These are phyloP conservation scores for Yarrowia galli DNA, from an alignment of 1,139 yeast genomes.

Conservation along the genomic window DNA sequence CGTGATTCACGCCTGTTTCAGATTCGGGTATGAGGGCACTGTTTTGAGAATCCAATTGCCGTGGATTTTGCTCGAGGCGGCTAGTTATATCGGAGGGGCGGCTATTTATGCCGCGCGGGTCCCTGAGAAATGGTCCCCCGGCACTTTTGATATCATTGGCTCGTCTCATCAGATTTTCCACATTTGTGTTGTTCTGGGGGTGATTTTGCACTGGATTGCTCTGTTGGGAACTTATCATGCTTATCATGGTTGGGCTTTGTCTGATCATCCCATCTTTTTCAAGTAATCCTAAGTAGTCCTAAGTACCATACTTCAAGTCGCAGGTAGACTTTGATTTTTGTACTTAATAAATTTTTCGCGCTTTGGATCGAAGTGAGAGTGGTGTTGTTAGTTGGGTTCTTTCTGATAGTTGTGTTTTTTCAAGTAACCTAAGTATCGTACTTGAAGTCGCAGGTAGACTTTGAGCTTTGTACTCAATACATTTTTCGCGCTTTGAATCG, in stretches of 20 bases:
- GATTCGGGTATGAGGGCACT: conserved; percentile 60
- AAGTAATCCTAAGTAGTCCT: too few species aligned
- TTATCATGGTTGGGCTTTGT: conserved; percentile 25
- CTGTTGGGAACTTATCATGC: conserved; percentile 61
- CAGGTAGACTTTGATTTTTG: too few species aligned
- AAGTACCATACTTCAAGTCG: too few species aligned
- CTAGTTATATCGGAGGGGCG: conserved; percentile 80
- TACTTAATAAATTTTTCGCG: too few species aligned
- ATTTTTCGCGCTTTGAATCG: too few species aligned
- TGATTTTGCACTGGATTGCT: conserved; percentile 74
- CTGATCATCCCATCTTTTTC: conserved; percentile 2
- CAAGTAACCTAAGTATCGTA: too few species aligned
- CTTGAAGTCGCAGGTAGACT: too few species aligned
- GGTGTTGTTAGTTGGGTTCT: too few species aligned
- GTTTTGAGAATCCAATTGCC: conserved; percentile 60
- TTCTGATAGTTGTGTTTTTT: too few species aligned
- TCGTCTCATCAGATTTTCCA: conserved; percentile 92
- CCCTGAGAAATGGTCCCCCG: conserved; percentile 78
- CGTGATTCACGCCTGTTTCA: conserved; percentile 58
- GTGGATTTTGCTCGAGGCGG: conserved; percentile 74
- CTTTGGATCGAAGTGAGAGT: too few species aligned
- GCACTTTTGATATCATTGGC: conserved; percentile 73
- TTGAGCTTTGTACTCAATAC: too few species aligned
- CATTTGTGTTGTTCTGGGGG: conserved; percentile 80
- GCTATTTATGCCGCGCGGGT: conserved; percentile 75